Base-by-base conservation (phyloP, 805 yeast genomes). In the Candida pseudoglaebosa region DNA sequence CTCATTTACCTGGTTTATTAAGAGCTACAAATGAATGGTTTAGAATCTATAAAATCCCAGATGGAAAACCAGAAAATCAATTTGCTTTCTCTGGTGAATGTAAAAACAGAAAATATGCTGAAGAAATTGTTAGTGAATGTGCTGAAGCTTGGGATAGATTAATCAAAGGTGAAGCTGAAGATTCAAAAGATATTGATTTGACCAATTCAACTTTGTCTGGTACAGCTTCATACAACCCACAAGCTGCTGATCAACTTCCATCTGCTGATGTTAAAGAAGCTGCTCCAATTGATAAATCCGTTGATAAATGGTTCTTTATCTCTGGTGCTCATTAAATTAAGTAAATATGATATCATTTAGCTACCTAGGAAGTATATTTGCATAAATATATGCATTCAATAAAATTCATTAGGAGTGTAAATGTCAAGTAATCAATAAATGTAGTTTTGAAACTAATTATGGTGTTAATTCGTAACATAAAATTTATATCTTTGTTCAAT, bases 271-370 rank as follows among this genome's bases (percentile, higher is more conserved):
- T 84, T 49, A 65, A 71, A 50, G 77, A 90, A 48, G 89, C 90
- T 62, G 96, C 95, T 48, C 95, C 96, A 67, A 87, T 93, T 65
- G 99, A 91, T 75, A 80, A 85, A 70, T 87, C 96, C 40, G 73
- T 91, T 62, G 98, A 91, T 78, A 91, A 91, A 74, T 91, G 99
- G 99, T 91, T 93, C 79, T 91, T 80, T 81, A 91, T 91, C 61
- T 87, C 91, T 44, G 93, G 91, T 70, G 81, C 84, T 47, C 73
- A 68, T 53, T 68, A 65, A 55, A 31, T 41, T 8, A n/a, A n/a
- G n/a, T n/a, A n/a, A n/a, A n/a, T n/a, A n/a, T n/a, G n/a, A n/a
- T n/a, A n/a, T n/a, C n/a, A n/a, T n/a, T n/a, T n/a, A n/a, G n/a
- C n/a, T n/a, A n/a, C n/a, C n/a, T n/a, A n/a, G n/a, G n/a, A n/a